These are phyloP conservation scores for Tolypocladium capitatum DNA, from an alignment of 2,329 filamentous ascomycete genomes.

Conservation along the genomic window DNA sequence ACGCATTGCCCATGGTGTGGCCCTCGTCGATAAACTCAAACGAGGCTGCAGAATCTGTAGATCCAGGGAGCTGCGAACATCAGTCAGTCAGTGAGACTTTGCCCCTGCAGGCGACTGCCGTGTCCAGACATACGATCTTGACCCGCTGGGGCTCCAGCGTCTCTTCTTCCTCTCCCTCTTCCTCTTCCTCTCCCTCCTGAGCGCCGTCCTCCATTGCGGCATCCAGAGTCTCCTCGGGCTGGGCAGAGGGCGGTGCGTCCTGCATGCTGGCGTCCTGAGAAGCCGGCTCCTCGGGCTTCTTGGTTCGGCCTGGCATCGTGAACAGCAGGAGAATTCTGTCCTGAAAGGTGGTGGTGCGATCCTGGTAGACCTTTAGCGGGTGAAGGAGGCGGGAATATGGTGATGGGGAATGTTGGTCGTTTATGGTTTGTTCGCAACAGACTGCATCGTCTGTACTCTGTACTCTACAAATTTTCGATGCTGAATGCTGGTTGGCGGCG, in stretches of 20 bases:
- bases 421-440: not conserved
- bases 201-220: conserved; percentile 17
- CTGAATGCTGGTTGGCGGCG: not conserved
- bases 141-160: conserved; percentile 42
- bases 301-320: conserved; percentile 28
- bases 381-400: not conserved
- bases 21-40: conserved; percentile 93
- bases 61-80: conserved; percentile 60
- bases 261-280: conserved; percentile 29
- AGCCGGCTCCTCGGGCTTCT: conserved; percentile 15
- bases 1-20: conserved; percentile 86
- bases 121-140: conserved; percentile 38
- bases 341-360: not conserved
- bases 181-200: conserved; percentile 26
- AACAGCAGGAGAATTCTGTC: not conserved
- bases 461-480: conserved; percentile 6
- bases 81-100: conserved; percentile 4
- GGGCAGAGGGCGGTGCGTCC: conserved; percentile 27
- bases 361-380: not conserved
- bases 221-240: conserved; percentile 20
- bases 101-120: not conserved
- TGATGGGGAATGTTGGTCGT: not conserved
- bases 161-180: conserved; percentile 32
- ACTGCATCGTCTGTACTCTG: not conserved
- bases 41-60: conserved; percentile 75